phyloP scores from a whole-genome alignment of 2,329 filamentous ascomycete genomes.

The Piedraia hortae region DNA sequence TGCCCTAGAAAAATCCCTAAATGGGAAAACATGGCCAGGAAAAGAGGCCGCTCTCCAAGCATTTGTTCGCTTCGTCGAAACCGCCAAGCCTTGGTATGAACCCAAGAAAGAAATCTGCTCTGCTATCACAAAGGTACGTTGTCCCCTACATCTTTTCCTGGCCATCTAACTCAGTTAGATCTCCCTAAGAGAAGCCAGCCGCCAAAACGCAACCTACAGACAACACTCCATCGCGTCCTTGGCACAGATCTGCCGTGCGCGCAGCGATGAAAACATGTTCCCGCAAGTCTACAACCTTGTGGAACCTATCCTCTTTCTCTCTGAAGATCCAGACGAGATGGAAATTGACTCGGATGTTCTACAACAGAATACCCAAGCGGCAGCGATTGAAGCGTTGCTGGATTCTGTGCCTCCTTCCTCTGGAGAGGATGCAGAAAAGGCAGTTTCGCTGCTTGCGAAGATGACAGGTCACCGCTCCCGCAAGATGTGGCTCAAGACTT shows the following conservation, averaged over 20 bases:
- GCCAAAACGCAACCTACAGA: constrained; percentile 66
- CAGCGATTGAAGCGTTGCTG: no score
- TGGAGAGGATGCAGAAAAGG: no score
- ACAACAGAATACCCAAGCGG: no score
- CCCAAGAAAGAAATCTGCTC: constrained; percentile 31
- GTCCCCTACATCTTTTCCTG: neutral
- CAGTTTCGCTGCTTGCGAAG: no score
- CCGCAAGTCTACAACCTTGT: constrained; percentile 38
- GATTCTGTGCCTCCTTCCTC: no score
- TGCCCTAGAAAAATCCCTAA: constrained; percentile 50
- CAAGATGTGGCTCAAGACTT: no score
- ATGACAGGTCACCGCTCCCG: no score
- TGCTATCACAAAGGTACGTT: constrained; percentile 35
- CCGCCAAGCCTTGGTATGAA: constrained; percentile 28
- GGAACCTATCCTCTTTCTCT: constrained; percentile 25
- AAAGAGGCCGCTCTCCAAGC: constrained; percentile 66
- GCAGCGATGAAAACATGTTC: constrained; percentile 43
- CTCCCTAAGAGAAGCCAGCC: constrained; percentile 60
- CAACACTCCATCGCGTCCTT: constrained; percentile 46
- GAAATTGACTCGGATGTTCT: constrained; percentile 36
- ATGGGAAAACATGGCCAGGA: constrained; percentile 73
- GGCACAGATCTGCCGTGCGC: constrained; percentile 40
- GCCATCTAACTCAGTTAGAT: constrained; percentile 23
- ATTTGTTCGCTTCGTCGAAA: constrained; percentile 50
- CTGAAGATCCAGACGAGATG: constrained; percentile 33